A percentile compares a stretch with the other conserved stretches of the same genome.
Evolutionary conservation across 2,329 filamentous ascomycete genomes (phyloP).

Genomic region (Leptographium procerum): DNA sequence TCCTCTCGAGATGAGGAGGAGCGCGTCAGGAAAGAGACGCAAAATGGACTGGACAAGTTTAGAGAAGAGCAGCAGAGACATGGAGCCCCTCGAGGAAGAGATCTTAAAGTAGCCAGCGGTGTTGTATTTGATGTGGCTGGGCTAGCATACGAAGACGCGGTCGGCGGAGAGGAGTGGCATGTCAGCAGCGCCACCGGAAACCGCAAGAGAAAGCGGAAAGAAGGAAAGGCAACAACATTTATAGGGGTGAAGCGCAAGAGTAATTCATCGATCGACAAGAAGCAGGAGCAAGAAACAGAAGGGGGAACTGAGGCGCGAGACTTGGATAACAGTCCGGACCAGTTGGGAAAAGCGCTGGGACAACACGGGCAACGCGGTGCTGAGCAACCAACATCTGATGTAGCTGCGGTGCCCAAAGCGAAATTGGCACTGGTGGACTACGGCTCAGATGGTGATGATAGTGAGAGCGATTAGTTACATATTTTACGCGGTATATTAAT

Average conservation of each 20-base stretch:
- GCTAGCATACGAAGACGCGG: slow-evolving; percentile 10
- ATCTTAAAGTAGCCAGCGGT: neutral
- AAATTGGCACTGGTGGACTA: slow-evolving; percentile 39
- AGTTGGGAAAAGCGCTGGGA: neutral
- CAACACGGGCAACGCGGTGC: neutral
- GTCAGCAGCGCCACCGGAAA: neutral
- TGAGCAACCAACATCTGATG: neutral
- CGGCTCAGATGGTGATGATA: slow-evolving; percentile 36
- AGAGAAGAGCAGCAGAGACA: slow-evolving; percentile 33
- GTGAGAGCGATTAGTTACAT: neutral
- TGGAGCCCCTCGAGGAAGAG: neutral
- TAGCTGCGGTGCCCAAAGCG: neutral
- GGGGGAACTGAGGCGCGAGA: slow-evolving; percentile 2
- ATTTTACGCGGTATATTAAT: neutral
- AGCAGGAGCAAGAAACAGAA: slow-evolving; percentile 18
- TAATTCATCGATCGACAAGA: slow-evolving; percentile 9
- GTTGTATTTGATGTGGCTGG: neutral
- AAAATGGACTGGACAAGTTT: slow-evolving; percentile 45
- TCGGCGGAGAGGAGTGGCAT: slow-evolving; percentile 12
- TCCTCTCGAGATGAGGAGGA: slow-evolving; percentile 42
- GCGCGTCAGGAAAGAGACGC: slow-evolving; percentile 40
- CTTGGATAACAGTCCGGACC: neutral
- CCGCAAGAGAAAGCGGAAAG: slow-evolving; percentile 13
- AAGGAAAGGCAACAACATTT: slow-evolving; percentile 7
- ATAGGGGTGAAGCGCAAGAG: slow-evolving; percentile 13